Evolutionary conservation across 2,329 filamentous ascomycete species (phyloP).

Genomic region (Sarocladium kiliense): DNA sequence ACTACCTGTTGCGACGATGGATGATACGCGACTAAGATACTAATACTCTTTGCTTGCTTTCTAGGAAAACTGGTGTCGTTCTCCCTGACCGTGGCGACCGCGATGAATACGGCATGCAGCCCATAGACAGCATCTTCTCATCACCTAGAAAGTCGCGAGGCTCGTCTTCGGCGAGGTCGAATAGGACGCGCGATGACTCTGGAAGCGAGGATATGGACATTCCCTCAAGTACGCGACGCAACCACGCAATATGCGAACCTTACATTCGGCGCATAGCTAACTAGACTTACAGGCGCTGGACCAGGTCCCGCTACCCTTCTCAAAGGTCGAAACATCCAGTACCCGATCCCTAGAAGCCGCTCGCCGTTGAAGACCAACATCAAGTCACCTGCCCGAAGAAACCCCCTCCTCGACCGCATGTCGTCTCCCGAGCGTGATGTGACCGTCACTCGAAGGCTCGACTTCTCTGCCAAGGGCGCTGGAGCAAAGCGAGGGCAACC

Average conservation of each 20-base stretch:
- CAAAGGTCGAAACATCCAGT: slow-evolving; percentile 42
- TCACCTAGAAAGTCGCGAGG: slow-evolving; percentile 59
- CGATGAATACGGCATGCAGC: slow-evolving; percentile 90
- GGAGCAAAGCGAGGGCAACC: slow-evolving; percentile 8
- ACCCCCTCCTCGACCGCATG: slow-evolving; percentile 50
- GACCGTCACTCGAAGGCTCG: slow-evolving; percentile 48
- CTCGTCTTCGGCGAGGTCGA: slow-evolving; percentile 15
- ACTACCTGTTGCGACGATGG: neutral
- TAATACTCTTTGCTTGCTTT: neutral
- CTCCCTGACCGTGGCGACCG: slow-evolving; percentile 72
- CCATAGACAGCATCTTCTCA: slow-evolving; percentile 81
- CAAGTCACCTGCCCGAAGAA: slow-evolving; percentile 56
- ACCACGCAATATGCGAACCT: neutral
- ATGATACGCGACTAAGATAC: neutral
- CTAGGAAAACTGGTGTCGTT: slow-evolving; percentile 83
- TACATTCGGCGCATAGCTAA: neutral
- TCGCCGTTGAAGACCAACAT: slow-evolving; percentile 62
- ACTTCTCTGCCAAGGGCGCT: slow-evolving; percentile 36
- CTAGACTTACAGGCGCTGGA: slow-evolving; percentile 36
- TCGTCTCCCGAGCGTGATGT: slow-evolving; percentile 40
- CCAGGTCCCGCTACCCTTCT: slow-evolving; percentile 49
- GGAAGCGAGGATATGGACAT: slow-evolving; percentile 50
- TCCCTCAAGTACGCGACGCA: slow-evolving; percentile 37
- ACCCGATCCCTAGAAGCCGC: slow-evolving; percentile 40
- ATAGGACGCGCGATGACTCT: slow-evolving; percentile 14